Evolutionary conservation across 352 stramenopile genomes (phyloP), one percentile per base, ranked within the genome.

Genomic region (Globisporangium camurandrum): DNA sequence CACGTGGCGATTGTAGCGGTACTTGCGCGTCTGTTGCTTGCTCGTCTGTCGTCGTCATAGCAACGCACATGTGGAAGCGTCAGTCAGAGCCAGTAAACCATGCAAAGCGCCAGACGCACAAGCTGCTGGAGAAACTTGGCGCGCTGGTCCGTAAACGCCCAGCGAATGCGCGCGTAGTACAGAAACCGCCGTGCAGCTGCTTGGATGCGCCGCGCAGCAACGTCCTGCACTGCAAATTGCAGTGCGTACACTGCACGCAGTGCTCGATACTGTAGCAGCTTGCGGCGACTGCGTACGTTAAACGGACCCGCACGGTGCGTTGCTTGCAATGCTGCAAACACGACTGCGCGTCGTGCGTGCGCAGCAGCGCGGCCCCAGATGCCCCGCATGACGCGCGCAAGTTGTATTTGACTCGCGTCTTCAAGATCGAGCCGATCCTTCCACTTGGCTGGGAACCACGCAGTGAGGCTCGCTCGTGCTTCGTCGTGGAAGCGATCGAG

Each of bases 381-480:
- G 0, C 79, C 79, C 10, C 79, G 66, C 2, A 87, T 45, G 1
- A 88, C 63, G 1, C 74, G 68, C 0, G 72, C 74, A 24, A 91
- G 81, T 57, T 88, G 73, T 7, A 78, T 46, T 49, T 91, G 79
- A 20, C 71, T 85, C 8, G 70, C 66, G 47, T 84, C 66, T 59
- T 91, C 74, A 20, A 81, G 52, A 16, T 88, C 75, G 8, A 91
- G 54, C 2, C 64, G 76, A 30, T 73, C 64, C 75, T 77, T 72
- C 79, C 79, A 90, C 41, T 86, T 86, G 8, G 56, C 57, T 4
- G 79, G 79, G 46, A 88, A 88, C 79, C 79, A 90, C 16, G 69
- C 60, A 0, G 56, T 36, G 4, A 90, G 54, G 47, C 61, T 82
- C 8, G 57, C 54, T 9, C 79, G 71, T 2, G 77, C 71, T 42